A percentile compares a stretch with the other conserved stretches of the same genome.
These are phyloP conservation scores for Calonectria hawksworthii DNA, from an alignment of 2,329 filamentous ascomycete genomes.

Conservation along the genomic window DNA sequence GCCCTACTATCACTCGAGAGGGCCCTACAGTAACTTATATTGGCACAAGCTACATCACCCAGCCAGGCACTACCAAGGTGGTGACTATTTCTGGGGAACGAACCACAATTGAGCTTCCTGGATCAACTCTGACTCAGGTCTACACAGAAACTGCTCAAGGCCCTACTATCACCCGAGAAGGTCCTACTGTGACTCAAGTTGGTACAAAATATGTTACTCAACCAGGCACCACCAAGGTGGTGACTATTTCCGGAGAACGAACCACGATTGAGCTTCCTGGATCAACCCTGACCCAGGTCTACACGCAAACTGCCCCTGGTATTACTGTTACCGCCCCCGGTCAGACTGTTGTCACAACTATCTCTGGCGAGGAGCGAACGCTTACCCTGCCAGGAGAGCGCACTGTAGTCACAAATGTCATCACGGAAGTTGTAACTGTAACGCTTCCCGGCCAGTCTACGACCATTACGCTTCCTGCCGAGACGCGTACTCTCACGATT, in stretches of 20 bases:
- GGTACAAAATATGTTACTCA: neutral
- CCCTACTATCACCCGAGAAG: constrained; percentile 1
- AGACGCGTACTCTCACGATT: constrained; percentile 32
- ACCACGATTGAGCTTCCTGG: constrained; percentile 27
- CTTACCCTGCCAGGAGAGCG: constrained; percentile 42
- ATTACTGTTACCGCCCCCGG: constrained; percentile 34
- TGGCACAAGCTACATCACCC: neutral
- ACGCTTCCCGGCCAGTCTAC: constrained; percentile 17
- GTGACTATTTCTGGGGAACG: constrained; percentile 33
- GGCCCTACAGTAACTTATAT: too few species aligned
- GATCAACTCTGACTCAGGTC: neutral
- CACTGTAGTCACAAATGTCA: constrained; percentile 36
- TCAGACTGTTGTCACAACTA: constrained; percentile 34
- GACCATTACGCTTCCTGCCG: constrained; percentile 46
- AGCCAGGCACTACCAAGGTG: constrained; percentile 4
- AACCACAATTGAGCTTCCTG: constrained; percentile 26
- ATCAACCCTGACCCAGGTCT: neutral
- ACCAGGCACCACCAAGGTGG: constrained; percentile 4
- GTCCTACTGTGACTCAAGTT: too few species aligned
- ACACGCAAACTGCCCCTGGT: constrained; percentile 5
- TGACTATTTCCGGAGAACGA: constrained; percentile 32
- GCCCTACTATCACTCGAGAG: neutral
- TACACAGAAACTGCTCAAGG: constrained; percentile 10
- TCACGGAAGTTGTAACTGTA: neutral
- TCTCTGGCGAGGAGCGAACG: constrained; percentile 41